phyloP scores from a whole-genome alignment of 2,329 filamentous ascomycete genomes.

The Diaporthe australafricana region DNA sequence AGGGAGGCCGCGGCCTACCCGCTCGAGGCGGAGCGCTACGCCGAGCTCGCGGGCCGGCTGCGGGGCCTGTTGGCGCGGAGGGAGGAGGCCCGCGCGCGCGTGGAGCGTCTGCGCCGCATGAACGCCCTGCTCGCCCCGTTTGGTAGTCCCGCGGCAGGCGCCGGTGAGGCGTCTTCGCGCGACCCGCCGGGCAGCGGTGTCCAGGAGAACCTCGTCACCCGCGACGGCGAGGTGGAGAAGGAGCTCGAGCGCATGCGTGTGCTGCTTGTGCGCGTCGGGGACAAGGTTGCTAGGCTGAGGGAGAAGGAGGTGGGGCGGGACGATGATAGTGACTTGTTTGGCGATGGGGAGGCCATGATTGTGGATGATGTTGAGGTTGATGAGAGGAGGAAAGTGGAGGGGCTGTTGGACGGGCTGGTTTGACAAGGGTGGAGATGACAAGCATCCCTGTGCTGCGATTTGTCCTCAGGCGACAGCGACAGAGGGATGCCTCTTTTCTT shows the following conservation, averaged over 20 bases:
- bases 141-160: constrained; percentile 36
- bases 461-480: neutral
- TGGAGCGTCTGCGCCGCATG: constrained; percentile 62
- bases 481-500: neutral
- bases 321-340: constrained; percentile 30
- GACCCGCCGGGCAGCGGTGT: constrained; percentile 52
- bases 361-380: constrained; percentile 51
- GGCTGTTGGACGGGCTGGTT: constrained; percentile 50
- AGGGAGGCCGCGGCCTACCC: constrained; percentile 53
- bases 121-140: constrained; percentile 64
- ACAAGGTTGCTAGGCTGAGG: constrained; percentile 58
- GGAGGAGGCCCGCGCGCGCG: constrained; percentile 46
- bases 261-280: constrained; percentile 69
- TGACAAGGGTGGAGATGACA: neutral
- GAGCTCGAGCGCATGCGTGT: constrained; percentile 76
- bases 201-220: constrained; percentile 76
- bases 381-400: constrained; percentile 57
- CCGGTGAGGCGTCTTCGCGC: constrained; percentile 33
- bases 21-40: constrained; percentile 63
- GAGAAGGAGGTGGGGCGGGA: constrained; percentile 33
- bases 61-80: constrained; percentile 60
- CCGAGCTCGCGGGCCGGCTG: constrained; percentile 61
- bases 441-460: neutral
- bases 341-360: constrained; percentile 40
- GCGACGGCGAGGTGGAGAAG: constrained; percentile 71